Evolutionary conservation across 2,329 filamentous ascomycete species (phyloP).

Genomic region (Cercospora beticola): DNA sequence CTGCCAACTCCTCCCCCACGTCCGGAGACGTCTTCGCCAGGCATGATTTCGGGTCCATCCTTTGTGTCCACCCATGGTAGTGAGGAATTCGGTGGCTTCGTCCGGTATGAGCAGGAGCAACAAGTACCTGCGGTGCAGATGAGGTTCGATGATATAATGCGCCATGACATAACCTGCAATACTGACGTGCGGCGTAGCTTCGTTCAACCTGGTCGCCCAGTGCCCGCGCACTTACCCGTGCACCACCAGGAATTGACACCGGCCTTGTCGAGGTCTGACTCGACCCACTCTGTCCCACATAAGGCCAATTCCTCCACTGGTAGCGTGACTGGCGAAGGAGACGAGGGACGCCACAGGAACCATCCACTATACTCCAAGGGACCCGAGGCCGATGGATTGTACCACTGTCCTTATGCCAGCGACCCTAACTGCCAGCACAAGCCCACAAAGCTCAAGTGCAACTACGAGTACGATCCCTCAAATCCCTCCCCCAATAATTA

Average conservation of each 20-base stretch:
- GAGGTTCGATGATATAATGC: conserved; percentile 29
- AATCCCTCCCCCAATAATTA: no score
- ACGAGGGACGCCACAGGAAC: conserved; percentile 42
- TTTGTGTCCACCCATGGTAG: not conserved
- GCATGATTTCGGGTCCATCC: not conserved
- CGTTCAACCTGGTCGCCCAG: conserved; percentile 8
- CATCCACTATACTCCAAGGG: conserved; percentile 70
- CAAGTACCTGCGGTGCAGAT: conserved; percentile 4
- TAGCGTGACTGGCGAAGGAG: conserved; percentile 27
- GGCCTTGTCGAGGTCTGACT: conserved; percentile 9
- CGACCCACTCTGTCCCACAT: conserved; percentile 7
- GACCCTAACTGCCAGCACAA: conserved; percentile 76
- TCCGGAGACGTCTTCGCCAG: conserved; percentile 19
- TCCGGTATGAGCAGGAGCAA: conserved; percentile 34
- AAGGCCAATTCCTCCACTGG: conserved; percentile 18
- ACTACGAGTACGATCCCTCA: conserved; percentile 78
- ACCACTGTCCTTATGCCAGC: conserved; percentile 84
- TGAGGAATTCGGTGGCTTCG: conserved; percentile 33
- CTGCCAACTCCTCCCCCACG: conserved; percentile 19
- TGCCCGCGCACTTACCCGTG: conserved; percentile 1
- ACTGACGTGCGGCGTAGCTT: conserved; percentile 29
- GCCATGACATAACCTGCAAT: not conserved
- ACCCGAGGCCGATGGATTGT: conserved; percentile 72
- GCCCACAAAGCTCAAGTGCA: conserved; percentile 96
- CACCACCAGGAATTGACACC: conserved; percentile 12